These are phyloP conservation scores for Termitomyces sp. DNA, from an alignment of 768 basidiomycete genomes.

Conservation along the genomic window DNA sequence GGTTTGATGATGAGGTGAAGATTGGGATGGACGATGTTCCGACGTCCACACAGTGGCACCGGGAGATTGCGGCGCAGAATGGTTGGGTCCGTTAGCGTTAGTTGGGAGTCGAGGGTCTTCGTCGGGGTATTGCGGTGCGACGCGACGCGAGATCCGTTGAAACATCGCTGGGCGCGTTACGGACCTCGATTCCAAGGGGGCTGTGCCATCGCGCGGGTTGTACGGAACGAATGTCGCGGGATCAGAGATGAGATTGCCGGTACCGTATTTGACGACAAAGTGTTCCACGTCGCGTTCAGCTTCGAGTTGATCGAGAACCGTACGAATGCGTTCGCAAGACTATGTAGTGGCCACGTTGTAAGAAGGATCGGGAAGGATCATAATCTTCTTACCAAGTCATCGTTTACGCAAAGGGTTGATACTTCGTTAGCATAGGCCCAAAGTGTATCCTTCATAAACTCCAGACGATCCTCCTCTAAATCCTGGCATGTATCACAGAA, in stretches of 20 bases:
- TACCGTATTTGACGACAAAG: conserved; percentile 86
- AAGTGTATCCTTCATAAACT: conserved; percentile 90
- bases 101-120: conserved; percentile 15
- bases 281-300: conserved; percentile 78
- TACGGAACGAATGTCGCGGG: conserved; percentile 75
- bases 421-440: conserved; percentile 96
- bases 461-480: conserved; percentile 91
- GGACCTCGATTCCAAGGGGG: conserved; percentile 14
- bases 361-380: neutral
- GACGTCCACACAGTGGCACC: too few species aligned
- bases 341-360: conserved; percentile 27
- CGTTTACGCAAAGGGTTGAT: conserved; percentile 91
- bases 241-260: conserved; percentile 78
- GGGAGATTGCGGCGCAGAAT: too few species aligned
- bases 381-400: conserved; percentile 64
- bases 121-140: conserved; percentile 10
- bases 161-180: conserved; percentile 25
- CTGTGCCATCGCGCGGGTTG: conserved; percentile 26
- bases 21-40: too few species aligned
- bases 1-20: neutral
- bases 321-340: conserved; percentile 89
- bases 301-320: conserved; percentile 83
- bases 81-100: conserved; percentile 13
- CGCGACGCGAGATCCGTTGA: conserved; percentile 28
- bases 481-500: conserved; percentile 98